Evolutionary conservation across 768 basidiomycete genomes (phyloP).

Genomic region (Leccinum sublutescens): DNA sequence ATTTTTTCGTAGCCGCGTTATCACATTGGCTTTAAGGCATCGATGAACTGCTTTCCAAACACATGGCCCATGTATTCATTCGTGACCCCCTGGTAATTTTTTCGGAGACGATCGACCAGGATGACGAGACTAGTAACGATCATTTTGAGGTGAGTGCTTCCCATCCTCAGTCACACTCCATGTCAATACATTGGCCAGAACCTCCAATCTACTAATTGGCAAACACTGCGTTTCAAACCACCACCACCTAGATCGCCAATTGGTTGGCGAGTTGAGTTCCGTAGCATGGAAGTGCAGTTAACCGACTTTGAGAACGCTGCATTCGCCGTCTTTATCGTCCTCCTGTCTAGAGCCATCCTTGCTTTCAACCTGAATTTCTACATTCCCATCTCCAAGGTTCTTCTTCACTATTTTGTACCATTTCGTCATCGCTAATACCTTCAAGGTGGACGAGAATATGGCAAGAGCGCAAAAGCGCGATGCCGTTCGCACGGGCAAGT

Average conservation of each 20-base stretch:
- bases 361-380: conserved; percentile 92
- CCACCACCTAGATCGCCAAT: conserved; percentile 91
- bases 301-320: conserved; percentile 99
- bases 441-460: conserved; percentile 97
- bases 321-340: conserved; percentile 90
- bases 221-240: conserved; percentile 97
- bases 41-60: conserved; percentile 83
- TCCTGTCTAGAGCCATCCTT: conserved; percentile 91
- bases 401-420: neutral
- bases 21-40: conserved; percentile 52
- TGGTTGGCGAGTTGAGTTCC: conserved; percentile 98
- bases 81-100: conserved; percentile 96
- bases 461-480: conserved; percentile 79
- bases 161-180: neutral
- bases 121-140: conserved; percentile 83
- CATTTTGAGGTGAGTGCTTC: conserved; percentile 81
- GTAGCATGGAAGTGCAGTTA: conserved; percentile 98
- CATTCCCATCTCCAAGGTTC: conserved; percentile 93
- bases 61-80: conserved; percentile 94
- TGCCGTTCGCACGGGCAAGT: conserved; percentile 70
- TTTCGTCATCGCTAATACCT: neutral
- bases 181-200: conserved; percentile 51
- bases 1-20: neutral
- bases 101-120: conserved; percentile 89
- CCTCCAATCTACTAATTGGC: conserved; percentile 99